These are phyloP conservation scores for Komagataella kurtzmanii DNA, from an alignment of 805 yeast genomes.

Conservation along the genomic window DNA sequence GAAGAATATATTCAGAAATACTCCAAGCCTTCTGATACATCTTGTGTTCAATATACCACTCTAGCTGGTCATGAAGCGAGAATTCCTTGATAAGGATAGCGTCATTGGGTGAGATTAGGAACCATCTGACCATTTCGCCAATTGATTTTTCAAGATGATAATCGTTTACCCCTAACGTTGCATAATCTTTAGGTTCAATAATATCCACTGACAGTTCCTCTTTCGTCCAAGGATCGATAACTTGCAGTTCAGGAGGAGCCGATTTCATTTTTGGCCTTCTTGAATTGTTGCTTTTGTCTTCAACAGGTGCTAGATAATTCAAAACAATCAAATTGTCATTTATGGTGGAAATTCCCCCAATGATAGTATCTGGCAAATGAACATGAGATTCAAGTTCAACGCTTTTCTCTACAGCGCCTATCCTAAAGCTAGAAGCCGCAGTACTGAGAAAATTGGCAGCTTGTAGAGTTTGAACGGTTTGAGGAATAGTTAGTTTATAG, in stretches of 20 bases:
- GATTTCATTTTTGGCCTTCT: constrained; percentile 8
- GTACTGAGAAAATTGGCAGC: constrained; percentile 29
- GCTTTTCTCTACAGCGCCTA: constrained; percentile 15
- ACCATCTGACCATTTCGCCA: constrained; percentile 32
- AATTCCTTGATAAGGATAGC: constrained; percentile 65
- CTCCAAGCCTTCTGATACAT: constrained; percentile 65
- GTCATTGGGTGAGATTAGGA: constrained; percentile 68
- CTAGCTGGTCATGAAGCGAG: constrained; percentile 52
- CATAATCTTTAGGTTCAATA: constrained; percentile 44
- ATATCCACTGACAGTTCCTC: constrained; percentile 73
- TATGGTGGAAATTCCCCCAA: constrained; percentile 72
- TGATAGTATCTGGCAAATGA: constrained; percentile 33
- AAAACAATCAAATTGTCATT: constrained; percentile 53
- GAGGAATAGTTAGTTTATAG: constrained; percentile 27
- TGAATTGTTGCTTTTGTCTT: constrained; percentile 4
- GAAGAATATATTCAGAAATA: constrained; percentile 46
- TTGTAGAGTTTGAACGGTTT: background rate
- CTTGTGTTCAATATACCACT: constrained; percentile 54
- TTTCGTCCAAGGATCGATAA: constrained; percentile 52
- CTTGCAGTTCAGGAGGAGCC: constrained; percentile 60
- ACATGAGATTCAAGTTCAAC: constrained; percentile 34
- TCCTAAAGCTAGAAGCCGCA: constrained; percentile 38
- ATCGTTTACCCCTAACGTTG: constrained; percentile 65
- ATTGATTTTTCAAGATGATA: constrained; percentile 49
- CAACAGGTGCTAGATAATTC: constrained; percentile 30